These are phyloP conservation scores for Neodidymelliopsis sp. DNA, from an alignment of 2,329 filamentous ascomycete genomes.

Conservation along the genomic window DNA sequence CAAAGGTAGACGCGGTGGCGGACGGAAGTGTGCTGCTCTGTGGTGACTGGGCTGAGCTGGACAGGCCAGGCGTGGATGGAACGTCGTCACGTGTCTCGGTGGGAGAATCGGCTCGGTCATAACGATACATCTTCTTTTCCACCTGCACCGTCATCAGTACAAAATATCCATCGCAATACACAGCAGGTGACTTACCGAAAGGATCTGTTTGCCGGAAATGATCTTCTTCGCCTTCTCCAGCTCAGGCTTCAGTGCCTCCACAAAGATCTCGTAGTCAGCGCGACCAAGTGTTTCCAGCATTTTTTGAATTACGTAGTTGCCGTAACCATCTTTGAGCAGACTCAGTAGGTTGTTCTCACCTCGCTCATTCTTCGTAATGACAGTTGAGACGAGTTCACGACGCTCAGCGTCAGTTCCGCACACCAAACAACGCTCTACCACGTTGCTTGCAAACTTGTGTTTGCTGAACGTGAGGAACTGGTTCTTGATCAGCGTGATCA, in stretches of 20 bases:
- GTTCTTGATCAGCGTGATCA: constrained; percentile 76
- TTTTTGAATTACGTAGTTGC: constrained; percentile 97
- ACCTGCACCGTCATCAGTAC: constrained; percentile 40
- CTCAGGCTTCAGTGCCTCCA: constrained; percentile 53
- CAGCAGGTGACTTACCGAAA: constrained; percentile 38
- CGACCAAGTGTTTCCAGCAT: constrained; percentile 63
- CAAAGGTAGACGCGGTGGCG: constrained; percentile 64
- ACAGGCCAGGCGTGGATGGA: constrained; percentile 69
- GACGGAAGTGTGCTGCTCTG: constrained; percentile 72
- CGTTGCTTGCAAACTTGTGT: constrained; percentile 97
- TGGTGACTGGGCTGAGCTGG: constrained; percentile 73
- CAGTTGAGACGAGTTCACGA: constrained; percentile 65
- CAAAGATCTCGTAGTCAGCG: constrained; percentile 53
- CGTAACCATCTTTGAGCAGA: constrained; percentile 89
- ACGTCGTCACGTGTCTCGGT: constrained; percentile 34
- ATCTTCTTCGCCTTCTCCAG: constrained; percentile 54
- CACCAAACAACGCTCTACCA: constrained; percentile 91
- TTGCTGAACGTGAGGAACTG: constrained; percentile 81
- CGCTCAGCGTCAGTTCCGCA: constrained; percentile 74
- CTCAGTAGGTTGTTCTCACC: constrained; percentile 74
- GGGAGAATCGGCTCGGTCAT: constrained; percentile 43
- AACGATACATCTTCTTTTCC: constrained; percentile 59
- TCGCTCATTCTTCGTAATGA: constrained; percentile 62
- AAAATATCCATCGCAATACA: not conserved
- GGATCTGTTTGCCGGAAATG: constrained; percentile 54